These are phyloP conservation scores for Davidsoniella australis DNA, from an alignment of 2,329 filamentous ascomycete species.

Conservation along the genomic window DNA sequence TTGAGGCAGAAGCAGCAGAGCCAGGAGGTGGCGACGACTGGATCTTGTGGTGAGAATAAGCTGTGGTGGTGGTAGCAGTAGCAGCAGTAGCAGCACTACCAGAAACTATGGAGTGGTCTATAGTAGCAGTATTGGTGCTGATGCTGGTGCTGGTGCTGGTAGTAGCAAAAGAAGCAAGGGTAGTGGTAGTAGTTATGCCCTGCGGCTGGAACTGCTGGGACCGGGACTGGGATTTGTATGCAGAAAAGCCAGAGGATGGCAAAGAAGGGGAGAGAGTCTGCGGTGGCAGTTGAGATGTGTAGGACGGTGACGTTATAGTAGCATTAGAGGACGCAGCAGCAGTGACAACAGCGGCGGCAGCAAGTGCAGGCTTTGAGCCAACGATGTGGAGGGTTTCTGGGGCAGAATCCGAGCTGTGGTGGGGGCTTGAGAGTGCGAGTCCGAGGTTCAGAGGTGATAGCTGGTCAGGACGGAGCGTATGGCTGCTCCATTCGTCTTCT, in stretches of 20 bases:
- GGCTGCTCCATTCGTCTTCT: conserved; percentile 34
- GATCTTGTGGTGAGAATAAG: neutral
- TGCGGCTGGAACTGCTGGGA: neutral
- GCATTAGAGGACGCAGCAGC: neutral
- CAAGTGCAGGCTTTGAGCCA: neutral
- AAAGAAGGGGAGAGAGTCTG: neutral
- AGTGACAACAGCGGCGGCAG: neutral
- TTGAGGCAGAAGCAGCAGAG: conserved; percentile 23
- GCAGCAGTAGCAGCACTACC: neutral
- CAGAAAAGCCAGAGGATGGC: no score
- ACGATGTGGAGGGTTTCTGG: neutral
- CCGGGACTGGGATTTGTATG: neutral
- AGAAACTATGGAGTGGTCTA: neutral
- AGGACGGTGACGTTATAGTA: neutral
- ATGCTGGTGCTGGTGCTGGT: neutral
- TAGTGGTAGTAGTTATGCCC: conserved; percentile 1
- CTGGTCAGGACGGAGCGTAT: conserved; percentile 29
- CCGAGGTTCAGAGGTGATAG: conserved; percentile 3
- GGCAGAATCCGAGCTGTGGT: neutral
- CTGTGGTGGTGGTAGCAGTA: neutral
- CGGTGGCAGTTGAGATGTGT: neutral
- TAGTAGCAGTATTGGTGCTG: neutral
- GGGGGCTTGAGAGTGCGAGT: conserved; percentile 1
- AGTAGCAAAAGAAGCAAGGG: neutral
- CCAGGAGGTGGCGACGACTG: neutral